Conservation (phyloP, 768 basidiomycete genomes). For the Jaapia argillacea region DNA sequence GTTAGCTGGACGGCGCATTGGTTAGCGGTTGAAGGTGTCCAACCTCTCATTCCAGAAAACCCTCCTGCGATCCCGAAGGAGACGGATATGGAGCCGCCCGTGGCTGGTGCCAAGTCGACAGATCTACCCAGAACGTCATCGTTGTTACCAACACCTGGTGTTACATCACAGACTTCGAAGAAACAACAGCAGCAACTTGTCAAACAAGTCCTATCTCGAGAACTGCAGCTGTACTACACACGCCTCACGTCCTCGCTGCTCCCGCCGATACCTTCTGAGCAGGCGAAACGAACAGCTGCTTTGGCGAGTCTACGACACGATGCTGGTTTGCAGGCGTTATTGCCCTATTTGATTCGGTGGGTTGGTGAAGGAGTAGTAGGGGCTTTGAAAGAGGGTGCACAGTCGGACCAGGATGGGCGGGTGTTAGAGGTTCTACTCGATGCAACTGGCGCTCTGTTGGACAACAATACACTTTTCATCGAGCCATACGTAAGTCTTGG, state of each 20-base stretch:
- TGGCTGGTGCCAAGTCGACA: slow-evolving; percentile 13
- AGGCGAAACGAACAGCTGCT: slow-evolving; percentile 76
- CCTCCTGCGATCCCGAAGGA: slow-evolving; percentile 73
- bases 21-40: slow-evolving; percentile 97
- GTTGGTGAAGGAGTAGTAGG: slow-evolving; percentile 79
- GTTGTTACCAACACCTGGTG: slow-evolving; percentile 19
- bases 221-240: slow-evolving; percentile 91
- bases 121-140: slow-evolving; percentile 18
- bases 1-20: slow-evolving; percentile 92
- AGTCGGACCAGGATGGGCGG: slow-evolving; percentile 56
- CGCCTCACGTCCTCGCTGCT: slow-evolving; percentile 80
- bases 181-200: slow-evolving; percentile 66
- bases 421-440: slow-evolving; percentile 77
- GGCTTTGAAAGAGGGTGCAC: slow-evolving; percentile 37
- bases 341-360: slow-evolving; percentile 95
- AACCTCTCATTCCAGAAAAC: slow-evolving; percentile 93
- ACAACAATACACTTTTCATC: slow-evolving; percentile 83
- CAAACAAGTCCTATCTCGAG: slow-evolving; percentile 86
- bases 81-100: slow-evolving; percentile 22
- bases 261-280: slow-evolving; percentile 51
- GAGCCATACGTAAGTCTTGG: slow-evolving; percentile 83
- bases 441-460: slow-evolving; percentile 74
- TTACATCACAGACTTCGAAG: slow-evolving; percentile 18
- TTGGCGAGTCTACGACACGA: slow-evolving; percentile 84
- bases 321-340: slow-evolving; percentile 81